Evolutionary conservation across 148 eudicot genomes (phyloP).

Genomic region (Rhododendron mucronatum): DNA sequence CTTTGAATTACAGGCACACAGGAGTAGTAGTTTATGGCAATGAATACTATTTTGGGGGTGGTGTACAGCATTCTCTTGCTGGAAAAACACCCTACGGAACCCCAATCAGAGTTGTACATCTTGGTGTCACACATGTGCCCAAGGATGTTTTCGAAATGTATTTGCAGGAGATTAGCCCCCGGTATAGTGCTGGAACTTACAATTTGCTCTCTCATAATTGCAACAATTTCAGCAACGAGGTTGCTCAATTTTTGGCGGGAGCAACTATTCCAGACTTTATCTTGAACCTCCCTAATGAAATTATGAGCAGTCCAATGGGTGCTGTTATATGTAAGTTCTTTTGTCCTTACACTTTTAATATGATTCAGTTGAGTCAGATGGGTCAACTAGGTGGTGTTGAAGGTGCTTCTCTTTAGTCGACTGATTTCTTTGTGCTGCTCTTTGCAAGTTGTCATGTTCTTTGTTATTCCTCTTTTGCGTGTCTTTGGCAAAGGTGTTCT

Average conservation of each 20-base stretch:
- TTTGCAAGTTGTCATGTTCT: background rate
- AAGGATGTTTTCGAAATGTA: conserved; percentile 83
- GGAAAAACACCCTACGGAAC: conserved; percentile 83
- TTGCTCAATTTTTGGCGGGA: conserved; percentile 89
- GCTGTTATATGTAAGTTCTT: conserved; percentile 65
- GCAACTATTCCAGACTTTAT: conserved; percentile 76
- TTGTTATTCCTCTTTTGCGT: background rate
- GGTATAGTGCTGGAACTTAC: conserved; percentile 89
- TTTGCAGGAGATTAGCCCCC: conserved; percentile 84
- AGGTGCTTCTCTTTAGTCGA: background rate
- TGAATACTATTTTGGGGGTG: conserved; percentile 93
- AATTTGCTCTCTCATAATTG: conserved; percentile 84
- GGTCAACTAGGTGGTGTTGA: background rate
- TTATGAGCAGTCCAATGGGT: conserved; percentile 90
- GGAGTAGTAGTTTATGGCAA: conserved; percentile 90
- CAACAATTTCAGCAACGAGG: conserved; percentile 96
- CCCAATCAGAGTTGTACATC: conserved; percentile 68
- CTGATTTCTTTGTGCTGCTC: conserved; percentile 22
- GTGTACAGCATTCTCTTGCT: conserved; percentile 66
- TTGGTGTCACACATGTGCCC: conserved; percentile 88
- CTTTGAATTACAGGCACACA: conserved; percentile 62
- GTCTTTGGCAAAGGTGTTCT: background rate
- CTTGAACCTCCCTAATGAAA: conserved; percentile 87
- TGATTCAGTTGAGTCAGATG: background rate
- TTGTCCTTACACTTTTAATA: background rate